Evolutionary conservation across 2,329 filamentous ascomycete species (phyloP).

Genomic region (Pyrenophora seminiperda): DNA sequence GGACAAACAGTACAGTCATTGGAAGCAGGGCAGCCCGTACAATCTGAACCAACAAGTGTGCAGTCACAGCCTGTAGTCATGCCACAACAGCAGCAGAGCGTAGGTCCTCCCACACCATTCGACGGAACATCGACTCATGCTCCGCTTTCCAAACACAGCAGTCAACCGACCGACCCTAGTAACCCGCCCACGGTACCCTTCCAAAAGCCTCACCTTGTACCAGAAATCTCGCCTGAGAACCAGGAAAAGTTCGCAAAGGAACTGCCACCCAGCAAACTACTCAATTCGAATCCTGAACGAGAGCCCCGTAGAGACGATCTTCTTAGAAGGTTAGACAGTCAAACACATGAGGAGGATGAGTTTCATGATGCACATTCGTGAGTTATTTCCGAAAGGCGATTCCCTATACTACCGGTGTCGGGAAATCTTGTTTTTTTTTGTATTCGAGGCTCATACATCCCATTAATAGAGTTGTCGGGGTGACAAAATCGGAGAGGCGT

Average conservation of each 20-base stretch:
- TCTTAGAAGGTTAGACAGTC: conserved; percentile 48
- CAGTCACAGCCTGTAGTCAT: conserved; percentile 9
- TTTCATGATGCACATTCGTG: conserved; percentile 56
- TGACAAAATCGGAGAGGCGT: conserved; percentile 5
- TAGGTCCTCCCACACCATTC: conserved; percentile 62
- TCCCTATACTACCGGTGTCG: not conserved
- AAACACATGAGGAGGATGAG: conserved; percentile 52
- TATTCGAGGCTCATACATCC: conserved; percentile 8
- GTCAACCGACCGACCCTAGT: conserved; percentile 9
- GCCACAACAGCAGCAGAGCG: conserved; percentile 29
- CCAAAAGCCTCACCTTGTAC: conserved; percentile 12
- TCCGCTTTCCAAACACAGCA: conserved; percentile 12
- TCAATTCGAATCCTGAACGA: conserved; percentile 31
- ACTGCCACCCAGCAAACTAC: conserved; percentile 35
- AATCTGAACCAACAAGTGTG: conserved; percentile 7
- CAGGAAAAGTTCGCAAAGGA: conserved; percentile 20
- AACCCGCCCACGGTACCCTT: conserved; percentile 10
- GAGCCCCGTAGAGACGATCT: conserved; percentile 23
- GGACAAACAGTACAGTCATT: conserved; percentile 12
- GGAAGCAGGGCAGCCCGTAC: conserved; percentile 7
- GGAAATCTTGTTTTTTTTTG: not conserved
- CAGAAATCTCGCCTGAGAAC: conserved; percentile 11
- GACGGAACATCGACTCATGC: conserved; percentile 51
- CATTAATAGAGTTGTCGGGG: conserved; percentile 12
- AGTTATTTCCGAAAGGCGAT: conserved; percentile 3